Percentiles rank a stretch among this genome's conserved stretches.
These are phyloP conservation scores for Urtica urens DNA, from an alignment of 306 rosid species.

Conservation along the genomic window DNA sequence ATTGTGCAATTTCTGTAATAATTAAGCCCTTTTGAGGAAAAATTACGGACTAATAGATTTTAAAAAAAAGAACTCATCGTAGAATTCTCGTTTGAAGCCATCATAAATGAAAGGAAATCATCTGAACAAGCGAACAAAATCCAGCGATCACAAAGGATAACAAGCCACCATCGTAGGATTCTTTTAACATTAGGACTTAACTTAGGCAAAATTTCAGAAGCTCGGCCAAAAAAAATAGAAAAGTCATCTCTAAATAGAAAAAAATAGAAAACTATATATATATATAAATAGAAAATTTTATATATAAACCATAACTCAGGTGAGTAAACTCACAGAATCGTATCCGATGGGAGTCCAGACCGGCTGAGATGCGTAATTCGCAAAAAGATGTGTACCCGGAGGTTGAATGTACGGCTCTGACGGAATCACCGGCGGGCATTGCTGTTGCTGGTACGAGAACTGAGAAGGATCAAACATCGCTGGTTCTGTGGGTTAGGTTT, in stretches of 20 bases:
- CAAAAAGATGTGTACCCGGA: slow-evolving; percentile 36
- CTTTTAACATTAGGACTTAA: not conserved
- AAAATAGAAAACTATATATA: not conserved
- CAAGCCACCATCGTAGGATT: not conserved
- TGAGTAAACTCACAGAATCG: slow-evolving; percentile 29
- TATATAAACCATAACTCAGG: not conserved
- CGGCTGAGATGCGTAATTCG: slow-evolving; percentile 12
- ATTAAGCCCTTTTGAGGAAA: too few relatives aligned
- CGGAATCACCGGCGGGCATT: too few relatives aligned
- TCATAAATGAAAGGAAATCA: not conserved
- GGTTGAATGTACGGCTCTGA: slow-evolving; percentile 34
- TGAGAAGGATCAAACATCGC: too few relatives aligned
- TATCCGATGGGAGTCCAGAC: slow-evolving; percentile 15
- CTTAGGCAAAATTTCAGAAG: not conserved
- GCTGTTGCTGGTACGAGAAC: too few relatives aligned
- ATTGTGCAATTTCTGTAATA: too few relatives aligned
- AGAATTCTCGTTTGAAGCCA: not conserved
- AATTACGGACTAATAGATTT: too few relatives aligned
- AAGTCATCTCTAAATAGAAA: not conserved
- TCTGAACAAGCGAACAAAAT: not conserved
- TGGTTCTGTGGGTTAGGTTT: too few relatives aligned
- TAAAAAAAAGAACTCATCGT: too few relatives aligned
- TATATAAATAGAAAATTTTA: not conserved
- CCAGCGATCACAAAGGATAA: slow-evolving; percentile 1
- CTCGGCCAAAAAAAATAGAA: not conserved